These are phyloP conservation scores for Vicia sativa DNA, from an alignment of 306 rosid species.

Conservation along the genomic window DNA sequence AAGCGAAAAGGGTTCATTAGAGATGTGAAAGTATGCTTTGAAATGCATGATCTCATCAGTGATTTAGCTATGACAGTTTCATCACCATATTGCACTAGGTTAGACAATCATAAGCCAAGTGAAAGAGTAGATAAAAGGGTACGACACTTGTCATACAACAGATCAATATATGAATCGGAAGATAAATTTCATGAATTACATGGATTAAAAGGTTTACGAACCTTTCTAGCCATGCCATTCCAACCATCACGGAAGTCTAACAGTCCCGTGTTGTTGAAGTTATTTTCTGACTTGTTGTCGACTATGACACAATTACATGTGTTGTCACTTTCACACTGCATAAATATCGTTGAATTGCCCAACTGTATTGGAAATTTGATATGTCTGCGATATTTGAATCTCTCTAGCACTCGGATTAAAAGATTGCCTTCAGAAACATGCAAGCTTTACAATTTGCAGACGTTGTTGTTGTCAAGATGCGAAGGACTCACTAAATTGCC, in stretches of 20 bases:
- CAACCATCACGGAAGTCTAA: too few species aligned
- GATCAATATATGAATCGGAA: background rate
- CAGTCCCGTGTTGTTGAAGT: too few species aligned
- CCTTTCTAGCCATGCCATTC: background rate
- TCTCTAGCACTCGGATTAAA: background rate
- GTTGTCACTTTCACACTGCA: background rate
- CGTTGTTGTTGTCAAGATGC: conserved; percentile 13
- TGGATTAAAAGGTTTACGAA: background rate
- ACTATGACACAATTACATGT: too few species aligned
- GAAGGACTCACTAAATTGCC: too few species aligned
- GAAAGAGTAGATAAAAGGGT: background rate
- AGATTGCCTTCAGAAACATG: background rate
- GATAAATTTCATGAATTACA: background rate
- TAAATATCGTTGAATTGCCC: background rate
- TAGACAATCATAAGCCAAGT: background rate
- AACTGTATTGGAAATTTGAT: conserved; percentile 11
- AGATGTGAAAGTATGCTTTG: too few species aligned
- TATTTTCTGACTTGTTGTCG: too few species aligned
- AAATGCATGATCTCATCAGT: background rate
- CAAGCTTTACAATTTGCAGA: conserved; percentile 35
- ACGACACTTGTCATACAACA: background rate
- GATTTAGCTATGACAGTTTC: background rate
- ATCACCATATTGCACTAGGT: background rate
- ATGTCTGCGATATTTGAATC: background rate
- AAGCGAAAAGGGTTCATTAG: too few species aligned